A percentile compares a stretch with the other conserved stretches of the same genome.
phyloP scores from a whole-genome alignment of 768 basidiomycete genomes.

The Leccinum pellstonianum region DNA sequence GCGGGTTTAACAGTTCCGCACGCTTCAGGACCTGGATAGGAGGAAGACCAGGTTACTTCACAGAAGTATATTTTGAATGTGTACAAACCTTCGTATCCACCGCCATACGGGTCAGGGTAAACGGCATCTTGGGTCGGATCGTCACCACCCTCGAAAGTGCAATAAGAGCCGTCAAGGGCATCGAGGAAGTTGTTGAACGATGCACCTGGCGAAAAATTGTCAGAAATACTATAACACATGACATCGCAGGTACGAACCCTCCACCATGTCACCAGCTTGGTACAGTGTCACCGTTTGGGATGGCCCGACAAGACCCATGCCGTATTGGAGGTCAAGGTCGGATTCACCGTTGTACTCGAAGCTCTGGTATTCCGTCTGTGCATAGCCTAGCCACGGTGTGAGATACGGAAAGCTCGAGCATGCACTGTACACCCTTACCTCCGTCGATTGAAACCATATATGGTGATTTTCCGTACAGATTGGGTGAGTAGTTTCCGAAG shows the following conservation, averaged over 20 bases:
- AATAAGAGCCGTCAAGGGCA: slow-evolving; percentile 35
- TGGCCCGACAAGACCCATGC: slow-evolving; percentile 29
- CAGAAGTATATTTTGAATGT: no score
- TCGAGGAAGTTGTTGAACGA: slow-evolving; percentile 36
- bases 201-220: slow-evolving; percentile 13
- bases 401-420: background rate
- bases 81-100: no score
- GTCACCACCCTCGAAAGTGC: slow-evolving; percentile 36
- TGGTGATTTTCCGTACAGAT: slow-evolving; percentile 24
- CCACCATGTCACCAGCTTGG: slow-evolving; percentile 31
- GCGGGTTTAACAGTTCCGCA: no score
- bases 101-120: slow-evolving; percentile 24
- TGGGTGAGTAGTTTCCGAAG: slow-evolving; percentile 26
- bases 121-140: slow-evolving; percentile 27
- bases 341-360: slow-evolving; percentile 32
- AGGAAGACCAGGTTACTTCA: no score
- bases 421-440: slow-evolving; percentile 14
- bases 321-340: slow-evolving; percentile 33
- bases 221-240: background rate
- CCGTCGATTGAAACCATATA: slow-evolving; percentile 33
- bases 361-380: background rate
- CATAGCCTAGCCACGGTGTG: slow-evolving; percentile 2
- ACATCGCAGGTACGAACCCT: slow-evolving; percentile 14
- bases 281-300: slow-evolving; percentile 29
- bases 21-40: no score